phyloP scores from a whole-genome alignment of 371 early-diverging fungal genomes.

The Blyttiomyces sp. region DNA sequence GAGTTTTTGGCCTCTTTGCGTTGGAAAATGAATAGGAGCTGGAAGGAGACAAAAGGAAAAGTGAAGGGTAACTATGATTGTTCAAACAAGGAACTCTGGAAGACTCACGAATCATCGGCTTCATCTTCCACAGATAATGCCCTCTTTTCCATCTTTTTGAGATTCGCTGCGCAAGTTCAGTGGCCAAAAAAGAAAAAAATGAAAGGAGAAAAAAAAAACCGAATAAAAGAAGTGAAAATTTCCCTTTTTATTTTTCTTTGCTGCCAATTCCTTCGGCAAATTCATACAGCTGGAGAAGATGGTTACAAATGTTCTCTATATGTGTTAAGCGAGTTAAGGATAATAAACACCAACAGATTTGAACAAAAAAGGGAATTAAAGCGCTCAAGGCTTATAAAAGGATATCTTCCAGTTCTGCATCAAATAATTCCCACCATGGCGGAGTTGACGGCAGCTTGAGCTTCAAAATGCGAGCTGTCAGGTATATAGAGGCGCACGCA shows the following conservation, averaged over 20 bases:
- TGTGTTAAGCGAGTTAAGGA: neutral
- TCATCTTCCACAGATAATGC: no score
- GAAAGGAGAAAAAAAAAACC: neutral
- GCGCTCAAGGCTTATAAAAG: no score
- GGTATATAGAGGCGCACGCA: slow-evolving; percentile 85
- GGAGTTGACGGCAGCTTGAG: slow-evolving; percentile 66
- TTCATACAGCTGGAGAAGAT: neutral
- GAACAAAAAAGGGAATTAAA: neutral
- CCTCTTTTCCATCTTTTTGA: neutral
- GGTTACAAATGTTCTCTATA: slow-evolving; percentile 5
- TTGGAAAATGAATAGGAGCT: neutral
- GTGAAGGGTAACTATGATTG: neutral
- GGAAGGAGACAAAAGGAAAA: neutral
- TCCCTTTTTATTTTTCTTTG: neutral
- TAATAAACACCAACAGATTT: neutral
- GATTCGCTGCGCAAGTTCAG: neutral
- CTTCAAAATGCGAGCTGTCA: slow-evolving; percentile 67
- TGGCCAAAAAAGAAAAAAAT: neutral
- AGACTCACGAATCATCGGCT: no score
- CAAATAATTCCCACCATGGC: slow-evolving; percentile 90
- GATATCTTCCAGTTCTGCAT: slow-evolving; percentile 67
- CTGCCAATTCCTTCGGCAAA: neutral
- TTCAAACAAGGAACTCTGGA: no score
- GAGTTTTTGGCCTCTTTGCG: no score
- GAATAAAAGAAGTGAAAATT: neutral